Percentiles rank a stretch among this genome's conserved stretches.
These are phyloP conservation scores for Cyberlindnera euphorbiiphila DNA, from an alignment of 805 yeast genomes.

Conservation along the genomic window DNA sequence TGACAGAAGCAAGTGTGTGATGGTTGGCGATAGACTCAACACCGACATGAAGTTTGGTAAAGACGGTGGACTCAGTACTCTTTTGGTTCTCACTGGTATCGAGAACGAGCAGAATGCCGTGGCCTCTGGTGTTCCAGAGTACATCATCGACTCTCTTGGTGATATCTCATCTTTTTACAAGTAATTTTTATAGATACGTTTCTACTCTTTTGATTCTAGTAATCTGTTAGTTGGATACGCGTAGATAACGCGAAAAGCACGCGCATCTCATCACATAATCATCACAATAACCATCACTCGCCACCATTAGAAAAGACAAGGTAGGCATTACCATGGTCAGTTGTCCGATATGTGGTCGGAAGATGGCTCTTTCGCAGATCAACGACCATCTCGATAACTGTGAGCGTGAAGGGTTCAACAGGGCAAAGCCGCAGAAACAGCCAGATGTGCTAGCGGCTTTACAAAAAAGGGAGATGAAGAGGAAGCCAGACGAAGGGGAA, in stretches of 20 bases:
- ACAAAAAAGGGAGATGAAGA: constrained; percentile 8
- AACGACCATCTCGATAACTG: constrained; percentile 26
- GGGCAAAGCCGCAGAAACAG: constrained; percentile 4
- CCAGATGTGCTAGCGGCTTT: constrained; percentile 7
- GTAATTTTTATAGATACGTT: too few species aligned
- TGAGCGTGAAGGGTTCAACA: constrained; percentile 10
- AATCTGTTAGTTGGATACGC: too few species aligned
- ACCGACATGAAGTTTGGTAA: constrained; percentile 93
- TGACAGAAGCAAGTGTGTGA: constrained; percentile 61
- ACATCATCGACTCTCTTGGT: constrained; percentile 58
- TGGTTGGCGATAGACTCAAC: constrained; percentile 94
- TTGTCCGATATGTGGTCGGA: constrained; percentile 27
- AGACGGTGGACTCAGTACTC: constrained; percentile 79
- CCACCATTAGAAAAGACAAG: too few species aligned
- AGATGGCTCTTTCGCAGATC: constrained; percentile 17
- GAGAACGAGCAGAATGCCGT: constrained; percentile 66
- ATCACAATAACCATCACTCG: constrained; percentile 30
- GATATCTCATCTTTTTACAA: constrained; percentile 57
- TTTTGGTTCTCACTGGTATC: constrained; percentile 88
- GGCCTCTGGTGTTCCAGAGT: constrained; percentile 52
- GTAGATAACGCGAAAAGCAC: too few species aligned
- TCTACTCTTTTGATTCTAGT: too few species aligned
- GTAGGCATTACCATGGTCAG: too few species aligned
- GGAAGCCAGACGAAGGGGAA: constrained; percentile 8
- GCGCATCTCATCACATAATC: background rate